These are phyloP conservation scores for Cicer yamashitae DNA, from an alignment of 306 rosid genomes.

Conservation along the genomic window DNA sequence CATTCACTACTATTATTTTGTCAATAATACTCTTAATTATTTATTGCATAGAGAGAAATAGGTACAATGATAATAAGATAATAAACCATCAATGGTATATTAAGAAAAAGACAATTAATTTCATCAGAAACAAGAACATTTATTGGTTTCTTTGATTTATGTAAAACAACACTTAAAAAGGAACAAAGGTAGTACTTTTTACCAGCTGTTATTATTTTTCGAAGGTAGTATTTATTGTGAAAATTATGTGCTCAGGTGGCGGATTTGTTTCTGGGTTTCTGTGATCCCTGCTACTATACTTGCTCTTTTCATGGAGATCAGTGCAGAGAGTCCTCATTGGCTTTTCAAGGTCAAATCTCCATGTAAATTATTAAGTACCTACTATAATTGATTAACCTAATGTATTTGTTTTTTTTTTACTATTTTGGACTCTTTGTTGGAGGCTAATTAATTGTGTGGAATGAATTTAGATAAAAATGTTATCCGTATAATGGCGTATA, in stretches of 20 bases:
- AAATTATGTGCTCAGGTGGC: conserved; percentile 72
- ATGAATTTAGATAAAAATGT: conserved; percentile 19
- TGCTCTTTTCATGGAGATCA: conserved; percentile 78
- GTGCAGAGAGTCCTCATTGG: conserved; percentile 92
- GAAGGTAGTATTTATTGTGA: conserved; percentile 22
- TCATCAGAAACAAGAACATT: neutral
- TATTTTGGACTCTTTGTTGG: conserved; percentile 40
- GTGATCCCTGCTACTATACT: conserved; percentile 65
- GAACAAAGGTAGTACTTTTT: conserved; percentile 9
- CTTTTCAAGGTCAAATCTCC: conserved; percentile 75
- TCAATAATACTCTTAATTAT: too few species aligned
- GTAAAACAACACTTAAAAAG: neutral
- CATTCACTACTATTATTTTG: too few species aligned
- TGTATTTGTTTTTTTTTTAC: conserved; percentile 26
- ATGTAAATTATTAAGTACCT: conserved; percentile 31
- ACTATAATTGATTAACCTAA: conserved; percentile 18
- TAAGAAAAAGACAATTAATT: too few species aligned
- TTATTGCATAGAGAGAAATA: neutral
- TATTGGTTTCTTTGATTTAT: neutral
- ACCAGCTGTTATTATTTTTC: neutral
- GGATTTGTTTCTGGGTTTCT: conserved; percentile 85
- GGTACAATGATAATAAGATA: neutral
- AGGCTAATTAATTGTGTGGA: conserved; percentile 23
- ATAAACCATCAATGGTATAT: too few species aligned
- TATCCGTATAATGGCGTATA: conserved; percentile 15